Evolutionary conservation across 139 green algal species (phyloP).

Genomic region (Yamagishiella unicocca): DNA sequence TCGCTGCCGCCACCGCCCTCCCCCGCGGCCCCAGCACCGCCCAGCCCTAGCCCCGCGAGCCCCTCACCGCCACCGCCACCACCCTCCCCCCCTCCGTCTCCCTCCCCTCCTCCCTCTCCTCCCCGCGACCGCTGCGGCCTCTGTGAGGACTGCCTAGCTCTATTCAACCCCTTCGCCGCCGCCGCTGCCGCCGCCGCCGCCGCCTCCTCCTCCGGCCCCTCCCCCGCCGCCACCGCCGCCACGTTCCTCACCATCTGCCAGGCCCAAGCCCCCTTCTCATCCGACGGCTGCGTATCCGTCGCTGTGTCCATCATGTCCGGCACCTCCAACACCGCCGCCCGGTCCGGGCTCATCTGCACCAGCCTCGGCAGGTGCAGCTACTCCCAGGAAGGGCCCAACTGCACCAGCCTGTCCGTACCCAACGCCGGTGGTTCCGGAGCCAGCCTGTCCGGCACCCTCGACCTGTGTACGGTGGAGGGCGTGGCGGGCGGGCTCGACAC

Average conservation of each 20-base stretch:
- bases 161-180: neutral
- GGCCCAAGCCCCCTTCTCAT: neutral
- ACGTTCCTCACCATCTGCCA: neutral
- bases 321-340: neutral
- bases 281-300: neutral
- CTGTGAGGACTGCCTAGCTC: neutral
- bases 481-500: neutral
- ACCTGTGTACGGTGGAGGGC: conserved; percentile 11
- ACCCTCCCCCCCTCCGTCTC: neutral
- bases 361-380: neutral
- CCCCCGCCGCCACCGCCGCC: neutral
- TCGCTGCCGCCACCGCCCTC: neutral
- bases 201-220: neutral
- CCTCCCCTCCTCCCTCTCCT: neutral
- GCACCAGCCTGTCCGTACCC: neutral
- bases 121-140: neutral
- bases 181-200: neutral
- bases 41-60: neutral
- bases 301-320: neutral
- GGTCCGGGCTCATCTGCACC: neutral
- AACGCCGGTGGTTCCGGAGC: neutral
- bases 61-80: neutral
- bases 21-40: neutral
- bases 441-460: neutral
- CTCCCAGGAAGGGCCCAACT: neutral